phyloP scores from a whole-genome alignment of 176 grass and related monocot species.

The Chrysopogon serrulatus region DNA sequence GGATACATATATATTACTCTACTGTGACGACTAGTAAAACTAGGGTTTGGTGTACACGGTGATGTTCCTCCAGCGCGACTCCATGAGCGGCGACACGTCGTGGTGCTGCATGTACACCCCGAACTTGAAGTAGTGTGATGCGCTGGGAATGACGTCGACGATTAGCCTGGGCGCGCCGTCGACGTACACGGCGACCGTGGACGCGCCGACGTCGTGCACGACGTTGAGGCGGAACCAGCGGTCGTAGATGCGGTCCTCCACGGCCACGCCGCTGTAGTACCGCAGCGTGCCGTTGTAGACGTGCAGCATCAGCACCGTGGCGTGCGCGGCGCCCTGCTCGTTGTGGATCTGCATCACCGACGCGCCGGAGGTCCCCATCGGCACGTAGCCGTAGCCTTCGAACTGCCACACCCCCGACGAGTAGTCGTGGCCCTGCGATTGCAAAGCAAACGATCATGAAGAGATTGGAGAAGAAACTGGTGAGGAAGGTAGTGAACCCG shows the following conservation, averaged over 20 bases:
- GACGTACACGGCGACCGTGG: too few species aligned
- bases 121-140: conserved; percentile 45
- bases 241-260: conserved; percentile 25
- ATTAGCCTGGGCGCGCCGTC: neutral
- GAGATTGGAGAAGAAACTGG: neutral
- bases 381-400: conserved; percentile 23
- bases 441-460: too few species aligned
- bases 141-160: neutral
- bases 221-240: conserved; percentile 53
- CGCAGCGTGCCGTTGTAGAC: conserved; percentile 32
- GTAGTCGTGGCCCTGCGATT: too few species aligned
- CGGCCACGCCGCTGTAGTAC: neutral
- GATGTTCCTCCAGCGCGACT: conserved; percentile 10
- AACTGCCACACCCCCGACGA: too few species aligned
- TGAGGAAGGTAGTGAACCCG: too few species aligned
- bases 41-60: conserved; percentile 23
- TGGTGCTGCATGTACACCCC: conserved; percentile 30
- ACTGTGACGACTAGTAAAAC: too few species aligned
- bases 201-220: too few species aligned
- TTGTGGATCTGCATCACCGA: conserved; percentile 42
- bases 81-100: conserved; percentile 6
- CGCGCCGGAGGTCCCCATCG: too few species aligned
- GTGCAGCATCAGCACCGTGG: conserved; percentile 39
- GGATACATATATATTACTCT: too few species aligned
- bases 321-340: neutral